Conservation (phyloP, 306 rosid genomes). For the Nissolia schottii region DNA sequence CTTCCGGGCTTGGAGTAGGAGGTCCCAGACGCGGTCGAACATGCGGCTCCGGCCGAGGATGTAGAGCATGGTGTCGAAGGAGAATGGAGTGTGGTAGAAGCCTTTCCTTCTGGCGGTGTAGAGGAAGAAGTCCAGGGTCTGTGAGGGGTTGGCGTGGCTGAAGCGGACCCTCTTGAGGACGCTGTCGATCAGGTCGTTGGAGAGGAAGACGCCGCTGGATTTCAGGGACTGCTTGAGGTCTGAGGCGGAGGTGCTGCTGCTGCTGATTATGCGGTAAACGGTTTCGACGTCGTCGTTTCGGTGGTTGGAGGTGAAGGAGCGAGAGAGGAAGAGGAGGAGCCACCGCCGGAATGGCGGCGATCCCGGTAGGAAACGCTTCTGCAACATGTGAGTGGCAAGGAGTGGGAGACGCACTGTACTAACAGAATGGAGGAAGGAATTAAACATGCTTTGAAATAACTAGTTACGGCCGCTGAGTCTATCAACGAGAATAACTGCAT, state of each 20-base stretch:
- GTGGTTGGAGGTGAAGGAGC: conserved; percentile 11
- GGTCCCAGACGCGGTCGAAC: conserved; percentile 57
- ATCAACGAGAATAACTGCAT: no score
- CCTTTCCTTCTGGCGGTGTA: conserved; percentile 63
- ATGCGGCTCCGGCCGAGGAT: conserved; percentile 68
- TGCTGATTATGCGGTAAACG: conserved; percentile 41
- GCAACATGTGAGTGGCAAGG: no score
- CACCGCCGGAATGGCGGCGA: no score
- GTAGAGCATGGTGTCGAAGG: conserved; percentile 81
- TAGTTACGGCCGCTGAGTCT: no score
- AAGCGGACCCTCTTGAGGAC: conserved; percentile 78
- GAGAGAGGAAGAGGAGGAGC: neutral
- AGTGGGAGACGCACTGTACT: no score
- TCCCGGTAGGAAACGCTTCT: no score
- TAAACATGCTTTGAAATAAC: no score
- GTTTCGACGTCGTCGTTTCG: conserved; percentile 40
- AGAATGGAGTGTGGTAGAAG: conserved; percentile 61
- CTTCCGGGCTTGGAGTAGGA: conserved; percentile 38
- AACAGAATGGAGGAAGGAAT: no score
- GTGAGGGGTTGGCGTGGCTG: conserved; percentile 74
- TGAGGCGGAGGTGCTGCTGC: conserved; percentile 35
- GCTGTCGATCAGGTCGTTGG: conserved; percentile 65
- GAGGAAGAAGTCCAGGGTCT: conserved; percentile 65
- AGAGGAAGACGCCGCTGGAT: conserved; percentile 61
- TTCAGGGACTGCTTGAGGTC: conserved; percentile 46